Conservation (phyloP, 108 stramenopile genomes). For the Stephanodiscus triporus region DNA sequence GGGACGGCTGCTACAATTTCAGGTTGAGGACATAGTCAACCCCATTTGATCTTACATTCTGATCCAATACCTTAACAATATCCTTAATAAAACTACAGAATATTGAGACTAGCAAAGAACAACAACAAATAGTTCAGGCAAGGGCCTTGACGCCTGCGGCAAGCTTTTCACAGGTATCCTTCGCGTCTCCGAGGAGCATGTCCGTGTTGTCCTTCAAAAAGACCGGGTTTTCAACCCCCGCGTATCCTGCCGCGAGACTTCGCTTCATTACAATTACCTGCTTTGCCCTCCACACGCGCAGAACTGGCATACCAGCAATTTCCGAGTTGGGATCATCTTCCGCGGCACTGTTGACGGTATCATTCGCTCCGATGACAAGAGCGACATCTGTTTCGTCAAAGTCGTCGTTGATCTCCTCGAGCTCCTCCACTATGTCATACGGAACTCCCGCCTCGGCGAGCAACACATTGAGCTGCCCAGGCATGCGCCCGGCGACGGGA, state of each 20-base stretch:
- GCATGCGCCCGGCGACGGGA: constrained; percentile 99
- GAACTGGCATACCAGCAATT: constrained; percentile 97
- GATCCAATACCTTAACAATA: no score
- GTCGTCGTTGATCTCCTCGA: constrained; percentile 98
- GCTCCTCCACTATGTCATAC: constrained; percentile 98
- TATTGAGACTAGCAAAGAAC: background rate
- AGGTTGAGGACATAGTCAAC: no score
- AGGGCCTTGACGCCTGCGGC: constrained; percentile 77
- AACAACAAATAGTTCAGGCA: background rate
- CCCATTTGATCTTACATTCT: no score
- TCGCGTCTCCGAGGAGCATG: constrained; percentile 97
- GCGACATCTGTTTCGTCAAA: constrained; percentile 91
- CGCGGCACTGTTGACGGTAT: constrained; percentile 98
- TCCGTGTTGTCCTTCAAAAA: constrained; percentile 98
- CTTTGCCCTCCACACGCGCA: constrained; percentile 97
- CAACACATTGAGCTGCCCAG: constrained; percentile 98
- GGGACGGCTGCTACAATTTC: no score
- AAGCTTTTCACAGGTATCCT: constrained; percentile 92
- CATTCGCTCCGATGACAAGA: constrained; percentile 98
- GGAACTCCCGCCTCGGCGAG: constrained; percentile 99
- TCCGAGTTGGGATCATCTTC: constrained; percentile 97
- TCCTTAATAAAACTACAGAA: no score
- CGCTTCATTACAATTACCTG: constrained; percentile 99
- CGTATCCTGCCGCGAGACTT: constrained; percentile 96
- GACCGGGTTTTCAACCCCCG: constrained; percentile 98